A percentile compares a stretch with the other conserved stretches of the same genome.
Conservation (phyloP, 2,329 filamentous ascomycete species). For the Calonectria naviculata region DNA sequence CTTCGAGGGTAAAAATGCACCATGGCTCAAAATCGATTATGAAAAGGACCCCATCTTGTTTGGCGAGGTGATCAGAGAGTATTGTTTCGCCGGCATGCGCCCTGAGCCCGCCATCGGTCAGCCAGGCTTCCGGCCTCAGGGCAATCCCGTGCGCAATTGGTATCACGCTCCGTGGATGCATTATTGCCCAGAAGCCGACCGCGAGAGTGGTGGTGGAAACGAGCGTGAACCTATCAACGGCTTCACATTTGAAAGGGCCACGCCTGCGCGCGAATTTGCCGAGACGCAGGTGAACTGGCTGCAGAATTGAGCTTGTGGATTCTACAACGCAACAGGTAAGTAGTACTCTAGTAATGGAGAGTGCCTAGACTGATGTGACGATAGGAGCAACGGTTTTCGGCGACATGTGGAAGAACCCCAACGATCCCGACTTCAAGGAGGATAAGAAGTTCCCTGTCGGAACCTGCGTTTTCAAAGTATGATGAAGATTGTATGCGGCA, state of each 20-base stretch:
- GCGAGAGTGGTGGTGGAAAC: not conserved
- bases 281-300: not conserved
- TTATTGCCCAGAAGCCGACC: not conserved
- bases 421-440: not conserved
- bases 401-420: not conserved
- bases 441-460: not conserved
- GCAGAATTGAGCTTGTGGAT: not conserved
- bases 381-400: not conserved
- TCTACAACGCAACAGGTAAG: not conserved
- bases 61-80: not conserved
- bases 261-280: not conserved
- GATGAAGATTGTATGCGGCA: not conserved
- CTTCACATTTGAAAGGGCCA: not conserved
- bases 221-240: not conserved
- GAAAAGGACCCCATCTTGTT: not conserved
- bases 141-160: not conserved
- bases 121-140: not conserved
- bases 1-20: not conserved
- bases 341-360: not conserved
- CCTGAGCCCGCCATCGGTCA: not conserved
- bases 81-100: not conserved
- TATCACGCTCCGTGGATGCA: not conserved
- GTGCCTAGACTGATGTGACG: not conserved
- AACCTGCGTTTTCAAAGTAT: not conserved
- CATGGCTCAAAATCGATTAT: not conserved